Base-by-base conservation (phyloP, 768 basidiomycete species). In the Flagelloscypha sp. region DNA sequence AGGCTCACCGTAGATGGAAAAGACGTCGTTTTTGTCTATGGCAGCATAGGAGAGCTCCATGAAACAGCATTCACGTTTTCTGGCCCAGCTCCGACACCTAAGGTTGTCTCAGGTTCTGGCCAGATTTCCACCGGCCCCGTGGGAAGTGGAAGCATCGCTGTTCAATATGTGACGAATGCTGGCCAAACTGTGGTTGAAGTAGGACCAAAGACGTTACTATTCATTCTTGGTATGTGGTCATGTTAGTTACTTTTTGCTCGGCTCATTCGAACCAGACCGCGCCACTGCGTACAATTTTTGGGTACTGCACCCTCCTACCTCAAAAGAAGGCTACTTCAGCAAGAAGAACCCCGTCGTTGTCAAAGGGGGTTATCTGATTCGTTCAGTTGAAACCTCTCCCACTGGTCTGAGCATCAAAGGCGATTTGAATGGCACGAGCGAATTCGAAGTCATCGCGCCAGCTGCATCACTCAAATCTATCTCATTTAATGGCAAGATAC, bases 221-320 rank as follows among this genome's bases (percentile, higher is more conserved):
- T 69, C 35, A 63, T 70, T 30, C 44, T 72, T 30, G 70, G 70
- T 65, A 33, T 37, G 58, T n/a, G n/a, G 6, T 11, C 12, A 13
- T 24, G 8, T 18, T 37, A 11, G 7, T 22, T 12, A 7, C 23
- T 22, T 10, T 27, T 37, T 18, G 12, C 24, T 3, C 7, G 33
- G 32, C 24, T 43, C 27, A 54, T 19, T 5, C 16, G n/a, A n/a
- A 7, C 6, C 33, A 71, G 71, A 73, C 46, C 68, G 67, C 24
- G 49, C 53, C 27, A 67, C 58, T 22, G 71, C 71, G 4, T 72
- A 72, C 38, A 55, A 69, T 36, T 70, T 69, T 48, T 72, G 71
- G 70, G 61, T 68, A 19, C 51, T 71, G 41, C 61, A 71, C 35
- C 67, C 62, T 1, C 50, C 50, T 2, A 42, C 48, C 3, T 61